Conservation (phyloP, 768 basidiomycete genomes). For the Chalciporus chontae region DNA sequence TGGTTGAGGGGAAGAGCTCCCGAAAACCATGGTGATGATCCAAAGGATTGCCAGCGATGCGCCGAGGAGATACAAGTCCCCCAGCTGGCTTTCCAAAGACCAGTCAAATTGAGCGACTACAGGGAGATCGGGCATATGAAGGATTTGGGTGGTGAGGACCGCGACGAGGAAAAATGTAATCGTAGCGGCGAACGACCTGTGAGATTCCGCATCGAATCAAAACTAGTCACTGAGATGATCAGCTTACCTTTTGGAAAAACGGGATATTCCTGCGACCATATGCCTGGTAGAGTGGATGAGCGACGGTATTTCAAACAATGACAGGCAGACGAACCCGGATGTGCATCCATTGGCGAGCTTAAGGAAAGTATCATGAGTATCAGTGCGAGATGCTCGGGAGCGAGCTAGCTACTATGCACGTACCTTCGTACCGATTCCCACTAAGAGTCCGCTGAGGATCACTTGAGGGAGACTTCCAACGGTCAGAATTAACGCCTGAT, state of each 20-base stretch:
- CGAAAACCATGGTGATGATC: background rate
- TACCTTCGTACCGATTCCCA: constrained; percentile 56
- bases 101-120: constrained; percentile 34
- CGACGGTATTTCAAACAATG: background rate
- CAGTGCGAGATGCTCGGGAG: background rate
- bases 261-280: constrained; percentile 60
- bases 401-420: constrained; percentile 18
- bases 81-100: constrained; percentile 37
- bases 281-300: constrained; percentile 37
- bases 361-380: background rate
- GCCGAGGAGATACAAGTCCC: constrained; percentile 22
- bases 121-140: constrained; percentile 35
- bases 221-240: background rate
- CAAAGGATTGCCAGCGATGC: constrained; percentile 8
- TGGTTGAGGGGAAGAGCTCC: background rate
- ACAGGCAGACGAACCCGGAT: constrained; percentile 44
- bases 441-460: constrained; percentile 49
- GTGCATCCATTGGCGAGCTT: constrained; percentile 64
- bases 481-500: constrained; percentile 33
- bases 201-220: constrained; percentile 1
- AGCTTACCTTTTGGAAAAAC: constrained; percentile 50
- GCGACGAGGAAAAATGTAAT: constrained; percentile 50
- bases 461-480: constrained; percentile 25
- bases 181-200: constrained; percentile 54
- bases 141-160: constrained; percentile 39